Evolutionary conservation across 2,329 filamentous ascomycete species (phyloP), one percentile per base, ranked within the genome.

Genomic region (Aspergillus sp.): DNA sequence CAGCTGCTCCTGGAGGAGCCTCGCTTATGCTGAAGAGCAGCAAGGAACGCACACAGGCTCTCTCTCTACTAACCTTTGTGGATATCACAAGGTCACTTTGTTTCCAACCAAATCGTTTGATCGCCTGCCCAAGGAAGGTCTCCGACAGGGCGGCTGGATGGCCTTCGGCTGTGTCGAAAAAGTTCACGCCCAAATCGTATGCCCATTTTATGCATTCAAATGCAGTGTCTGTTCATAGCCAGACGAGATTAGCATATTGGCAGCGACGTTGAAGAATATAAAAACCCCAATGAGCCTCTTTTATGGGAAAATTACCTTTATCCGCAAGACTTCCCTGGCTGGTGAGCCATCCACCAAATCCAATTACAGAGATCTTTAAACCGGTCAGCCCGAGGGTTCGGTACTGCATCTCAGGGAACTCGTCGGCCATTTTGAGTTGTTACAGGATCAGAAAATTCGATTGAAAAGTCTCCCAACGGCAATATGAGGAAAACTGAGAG

Each of bases 31-130:
- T 41, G 11, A 41, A 41, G 3, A 15, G 15, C 15, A 13, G 34
- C 25, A 15, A 41, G 34, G 15, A 0, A 41, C 4, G 34, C 34
- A 41, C 9, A 41, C 25, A 7, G 25, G 4, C 6, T 28, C 25
- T 28, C 6, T 28, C 85, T 90, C 78, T 89, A 38, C 65, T 56
- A 55, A 73, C 71, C 63, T 76, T 76, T 28, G 74, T 74, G 30
- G 65, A 72, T 19, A 75, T 74, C 7, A 76, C 74, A 9, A 76
- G 67, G 66, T 87, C 84, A 66, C 83, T 85, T 49, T 84, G 76
- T 61, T 83, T 84, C 84, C 84, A 87, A 11, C 79, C 80, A 65
- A 81, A 85, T 55, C 84, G 82, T 72, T 84, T 83, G 69, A 87
- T 84, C 2, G 81, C 81, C 63, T 81, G 74, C 3, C 84, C 84